Evolutionary conservation across 176 grass and related monocot genomes (phyloP), one percentile per base, ranked within the genome.

Genomic region (Dactylis glomerata): DNA sequence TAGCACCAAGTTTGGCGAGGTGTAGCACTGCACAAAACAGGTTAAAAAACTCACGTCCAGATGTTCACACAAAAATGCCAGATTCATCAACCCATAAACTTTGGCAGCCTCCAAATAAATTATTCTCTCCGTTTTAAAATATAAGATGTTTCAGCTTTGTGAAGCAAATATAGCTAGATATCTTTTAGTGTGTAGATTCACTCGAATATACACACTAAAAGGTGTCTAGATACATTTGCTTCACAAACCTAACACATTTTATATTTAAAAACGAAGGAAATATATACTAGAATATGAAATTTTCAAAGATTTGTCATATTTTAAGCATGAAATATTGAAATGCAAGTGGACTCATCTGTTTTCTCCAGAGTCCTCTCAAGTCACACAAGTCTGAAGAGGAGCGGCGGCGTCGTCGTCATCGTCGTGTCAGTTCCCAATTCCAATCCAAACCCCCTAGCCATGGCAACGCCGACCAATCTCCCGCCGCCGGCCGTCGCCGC

Each of bases 401-500:
- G 20, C 20, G 0, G 67, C 36, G 22, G 4, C 36, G 67, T n/a
- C 22, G 36, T 23, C 66, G 36, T 16, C 34, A n/a, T 68, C 63
- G 45, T 68, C 63, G 62, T 23, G 62, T 69, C 47, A 56, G 65
- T 82, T 49, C 3, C 78, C 17, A n/a, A 5, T 58, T 31, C 31
- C 64, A 69, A 38, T 46, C 38, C 68, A n/a, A 3, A 51, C 4
- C 38, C 75, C 59, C 36, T 78, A 77, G 51, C 76, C 88, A 84
- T 90, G 83, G 12, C 90, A 54, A 15, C 88, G 44, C 13, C 71
- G 77, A 42, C 22, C 69, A 20, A 56, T 24, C 75, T 14, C 15
- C 83, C 70, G 67, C 70, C 50, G 6, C 49, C 73, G 65, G 76
- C 26, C 15, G n/a, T 79, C 11, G 56, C 41, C 6, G 57, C 65